phyloP scores from a whole-genome alignment of 768 basidiomycete species.

The Sporobolomyces phaffii region DNA sequence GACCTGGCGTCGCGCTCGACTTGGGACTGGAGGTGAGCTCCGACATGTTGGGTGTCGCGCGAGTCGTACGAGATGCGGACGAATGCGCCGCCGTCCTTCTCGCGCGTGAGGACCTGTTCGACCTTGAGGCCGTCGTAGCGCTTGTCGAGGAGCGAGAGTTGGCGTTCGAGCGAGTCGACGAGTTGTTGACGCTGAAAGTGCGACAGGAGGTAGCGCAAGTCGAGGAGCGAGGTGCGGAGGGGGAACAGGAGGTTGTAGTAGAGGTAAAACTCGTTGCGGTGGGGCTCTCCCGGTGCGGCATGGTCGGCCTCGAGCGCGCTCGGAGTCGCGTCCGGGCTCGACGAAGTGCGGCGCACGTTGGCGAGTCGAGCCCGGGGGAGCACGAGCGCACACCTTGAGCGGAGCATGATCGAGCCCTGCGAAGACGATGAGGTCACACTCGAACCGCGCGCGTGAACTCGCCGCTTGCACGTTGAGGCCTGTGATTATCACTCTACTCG shows the following conservation, averaged over 20 bases:
- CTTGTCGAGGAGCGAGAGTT: slow-evolving; percentile 55
- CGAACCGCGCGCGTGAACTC: no score
- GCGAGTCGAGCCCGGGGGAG: no score
- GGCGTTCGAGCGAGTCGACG: slow-evolving; percentile 50
- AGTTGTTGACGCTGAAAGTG: slow-evolving; percentile 58
- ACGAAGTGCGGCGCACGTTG: no score
- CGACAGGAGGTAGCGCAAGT: slow-evolving; percentile 56
- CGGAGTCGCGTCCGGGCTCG: no score
- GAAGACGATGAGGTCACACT: no score
- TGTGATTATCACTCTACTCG: no score
- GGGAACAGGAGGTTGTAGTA: slow-evolving; percentile 31
- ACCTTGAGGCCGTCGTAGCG: slow-evolving; percentile 56
- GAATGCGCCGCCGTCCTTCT: slow-evolving; percentile 81
- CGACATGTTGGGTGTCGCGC: not conserved
- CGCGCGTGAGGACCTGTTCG: slow-evolving; percentile 55
- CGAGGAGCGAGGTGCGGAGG: slow-evolving; percentile 20
- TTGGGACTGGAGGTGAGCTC: slow-evolving; percentile 53
- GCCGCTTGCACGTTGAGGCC: no score
- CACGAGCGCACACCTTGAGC: no score
- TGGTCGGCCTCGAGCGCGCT: not conserved
- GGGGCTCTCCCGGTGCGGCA: not conserved
- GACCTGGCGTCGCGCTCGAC: not conserved
- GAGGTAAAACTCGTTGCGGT: not conserved
- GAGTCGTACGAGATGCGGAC: slow-evolving; percentile 58
- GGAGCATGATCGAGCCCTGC: no score